A percentile compares a stretch with the other conserved stretches of the same genome.
Evolutionary conservation across 305 asterid genomes (phyloP).

Genomic region (Nicotiana rustica): DNA sequence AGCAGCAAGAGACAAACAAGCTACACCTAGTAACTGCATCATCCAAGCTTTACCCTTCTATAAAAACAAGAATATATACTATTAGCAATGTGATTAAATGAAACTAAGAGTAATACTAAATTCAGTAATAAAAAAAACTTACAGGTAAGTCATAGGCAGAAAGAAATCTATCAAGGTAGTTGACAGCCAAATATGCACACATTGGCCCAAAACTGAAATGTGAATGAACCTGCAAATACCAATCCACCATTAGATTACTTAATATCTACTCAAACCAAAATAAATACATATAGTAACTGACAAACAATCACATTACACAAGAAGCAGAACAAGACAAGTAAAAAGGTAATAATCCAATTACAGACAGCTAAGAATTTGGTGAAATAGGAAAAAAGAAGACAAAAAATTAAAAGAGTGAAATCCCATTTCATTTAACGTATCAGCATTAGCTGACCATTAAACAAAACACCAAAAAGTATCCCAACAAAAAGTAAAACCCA

Average conservation of each 20-base stretch:
- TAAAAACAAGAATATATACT: constrained; percentile 34
- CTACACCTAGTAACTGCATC: constrained; percentile 67
- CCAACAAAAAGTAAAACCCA: constrained; percentile 38
- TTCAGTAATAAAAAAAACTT: constrained; percentile 41
- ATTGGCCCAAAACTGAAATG: constrained; percentile 70
- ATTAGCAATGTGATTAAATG: constrained; percentile 33
- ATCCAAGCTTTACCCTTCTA: constrained; percentile 66
- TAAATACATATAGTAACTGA: constrained; percentile 23
- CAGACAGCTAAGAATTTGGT: constrained; percentile 43
- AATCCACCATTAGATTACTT: constrained; percentile 28
- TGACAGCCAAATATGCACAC: constrained; percentile 67
- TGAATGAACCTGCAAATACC: constrained; percentile 61
- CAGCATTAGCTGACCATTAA: constrained; percentile 34
- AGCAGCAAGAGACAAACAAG: constrained; percentile 83
- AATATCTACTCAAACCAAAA: background rate
- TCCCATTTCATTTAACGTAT: constrained; percentile 30
- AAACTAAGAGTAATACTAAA: background rate
- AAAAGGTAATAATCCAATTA: constrained; percentile 34
- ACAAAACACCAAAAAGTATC: constrained; percentile 34
- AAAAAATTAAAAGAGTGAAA: background rate
- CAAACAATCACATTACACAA: constrained; percentile 33
- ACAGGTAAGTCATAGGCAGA: constrained; percentile 71
- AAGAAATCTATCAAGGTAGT: constrained; percentile 78
- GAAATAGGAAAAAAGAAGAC: constrained; percentile 29
- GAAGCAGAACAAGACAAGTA: constrained; percentile 35